Evolutionary conservation across 1,284 basidiomycete genomes (phyloP).

Genomic region (Rhodotorula mucilaginosa): DNA sequence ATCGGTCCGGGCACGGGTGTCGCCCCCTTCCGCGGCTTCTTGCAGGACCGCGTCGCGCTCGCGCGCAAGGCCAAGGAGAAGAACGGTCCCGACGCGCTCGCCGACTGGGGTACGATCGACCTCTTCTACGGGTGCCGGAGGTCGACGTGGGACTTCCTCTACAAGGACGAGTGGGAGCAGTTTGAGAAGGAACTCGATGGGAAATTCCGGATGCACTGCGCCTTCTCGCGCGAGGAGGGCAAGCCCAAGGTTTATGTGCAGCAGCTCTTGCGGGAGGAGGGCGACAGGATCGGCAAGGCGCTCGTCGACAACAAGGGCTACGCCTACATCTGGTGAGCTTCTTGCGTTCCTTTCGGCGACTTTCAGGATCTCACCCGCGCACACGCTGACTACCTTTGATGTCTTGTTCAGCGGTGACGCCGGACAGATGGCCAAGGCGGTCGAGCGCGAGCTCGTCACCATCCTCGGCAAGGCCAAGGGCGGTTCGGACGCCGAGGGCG

Average conservation of each 20-base stretch:
- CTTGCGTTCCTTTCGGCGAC: neutral
- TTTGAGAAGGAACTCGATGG: slow-evolving; percentile 82
- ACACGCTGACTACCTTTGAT: neutral
- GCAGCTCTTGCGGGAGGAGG: slow-evolving; percentile 85
- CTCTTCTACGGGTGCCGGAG: slow-evolving; percentile 95
- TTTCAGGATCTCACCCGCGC: neutral
- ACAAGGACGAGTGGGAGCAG: slow-evolving; percentile 89
- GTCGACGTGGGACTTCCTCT: slow-evolving; percentile 84
- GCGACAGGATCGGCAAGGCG: slow-evolving; percentile 75
- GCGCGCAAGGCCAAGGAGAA: slow-evolving; percentile 90
- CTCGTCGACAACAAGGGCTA: slow-evolving; percentile 92
- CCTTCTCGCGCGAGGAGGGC: slow-evolving; percentile 78
- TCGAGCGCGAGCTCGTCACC: slow-evolving; percentile 78
- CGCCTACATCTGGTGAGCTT: slow-evolving; percentile 51
- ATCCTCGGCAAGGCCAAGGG: slow-evolving; percentile 94
- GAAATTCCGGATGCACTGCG: slow-evolving; percentile 82
- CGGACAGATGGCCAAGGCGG: slow-evolving; percentile 90
- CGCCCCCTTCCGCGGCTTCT: slow-evolving; percentile 96
- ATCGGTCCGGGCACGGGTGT: slow-evolving; percentile 97
- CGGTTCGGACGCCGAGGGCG: slow-evolving; percentile 78
- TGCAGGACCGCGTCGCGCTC: slow-evolving; percentile 94
- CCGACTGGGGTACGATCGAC: slow-evolving; percentile 83
- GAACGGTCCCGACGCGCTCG: slow-evolving; percentile 83
- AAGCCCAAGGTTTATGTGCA: slow-evolving; percentile 91
- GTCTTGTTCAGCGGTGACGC: slow-evolving; percentile 77